Percentiles rank a stretch among this genome's conserved stretches.
Evolutionary conservation across 441 rosid species (phyloP).

Genomic region (Kokia cookei): DNA sequence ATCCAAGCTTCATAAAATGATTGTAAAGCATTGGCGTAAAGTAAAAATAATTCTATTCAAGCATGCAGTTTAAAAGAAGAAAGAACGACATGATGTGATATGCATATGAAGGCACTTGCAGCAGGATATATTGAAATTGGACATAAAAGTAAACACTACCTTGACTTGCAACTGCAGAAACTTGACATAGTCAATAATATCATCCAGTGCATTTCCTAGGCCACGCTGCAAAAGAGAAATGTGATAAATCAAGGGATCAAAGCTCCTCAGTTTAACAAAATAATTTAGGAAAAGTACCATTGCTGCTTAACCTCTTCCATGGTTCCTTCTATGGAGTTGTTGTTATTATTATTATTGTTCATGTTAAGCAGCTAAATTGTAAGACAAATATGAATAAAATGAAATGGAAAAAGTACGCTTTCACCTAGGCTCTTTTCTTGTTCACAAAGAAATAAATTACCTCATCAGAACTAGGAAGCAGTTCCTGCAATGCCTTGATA

Average conservation of each 20-base stretch:
- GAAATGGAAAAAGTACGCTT: background rate
- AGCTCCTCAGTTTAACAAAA: background rate
- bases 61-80: background rate
- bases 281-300: background rate
- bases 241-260: background rate
- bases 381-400: background rate
- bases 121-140: background rate
- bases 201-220: conserved; percentile 32
- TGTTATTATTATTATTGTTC: background rate
- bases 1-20: background rate
- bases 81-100: background rate
- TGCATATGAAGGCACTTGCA: background rate
- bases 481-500: conserved; percentile 35
- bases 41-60: background rate
- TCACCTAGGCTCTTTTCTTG: background rate
- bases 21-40: background rate
- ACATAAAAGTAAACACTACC: conserved; percentile 22
- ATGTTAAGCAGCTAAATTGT: background rate
- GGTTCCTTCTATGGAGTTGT: background rate
- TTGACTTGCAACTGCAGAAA: conserved; percentile 54
- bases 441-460: conserved; percentile 14
- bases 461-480: conserved; percentile 41
- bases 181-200: conserved; percentile 39
- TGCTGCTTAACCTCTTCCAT: background rate
- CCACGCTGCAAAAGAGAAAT: conserved; percentile 22